Percentiles rank a stretch among this genome's conserved stretches.
Conservation (phyloP, 1,284 basidiomycete species). For the Pyrrhoderma noxium region DNA sequence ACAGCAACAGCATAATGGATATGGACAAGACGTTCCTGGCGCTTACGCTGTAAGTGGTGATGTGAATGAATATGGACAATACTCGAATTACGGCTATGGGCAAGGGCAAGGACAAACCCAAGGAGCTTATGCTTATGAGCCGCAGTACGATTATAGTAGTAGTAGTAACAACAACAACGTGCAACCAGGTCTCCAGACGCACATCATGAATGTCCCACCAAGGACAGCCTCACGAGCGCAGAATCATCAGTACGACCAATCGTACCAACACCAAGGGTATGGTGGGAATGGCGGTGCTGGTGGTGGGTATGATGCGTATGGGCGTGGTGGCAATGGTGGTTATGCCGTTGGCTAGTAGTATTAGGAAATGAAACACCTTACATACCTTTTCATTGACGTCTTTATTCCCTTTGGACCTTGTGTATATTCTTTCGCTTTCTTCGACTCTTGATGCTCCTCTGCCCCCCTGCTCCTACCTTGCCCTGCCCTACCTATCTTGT, state of each 20-base stretch:
- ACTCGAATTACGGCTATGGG: constrained; percentile 10
- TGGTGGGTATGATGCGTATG: constrained; percentile 12
- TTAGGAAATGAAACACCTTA: too few species aligned
- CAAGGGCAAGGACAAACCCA: constrained; percentile 6
- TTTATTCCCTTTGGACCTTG: constrained; percentile 3
- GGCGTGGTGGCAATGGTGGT: constrained; percentile 7
- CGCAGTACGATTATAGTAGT: constrained; percentile 9
- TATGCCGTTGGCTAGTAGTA: constrained; percentile 12
- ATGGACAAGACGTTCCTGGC: constrained; percentile 13
- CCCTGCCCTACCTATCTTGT: background rate
- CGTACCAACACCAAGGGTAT: constrained; percentile 11
- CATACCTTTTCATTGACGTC: too few species aligned
- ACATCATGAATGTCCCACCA: constrained; percentile 5
- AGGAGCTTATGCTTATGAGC: constrained; percentile 13
- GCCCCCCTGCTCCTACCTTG: too few species aligned
- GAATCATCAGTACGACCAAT: constrained; percentile 11
- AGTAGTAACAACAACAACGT: background rate
- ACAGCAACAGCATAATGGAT: background rate
- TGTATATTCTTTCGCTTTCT: constrained; percentile 4
- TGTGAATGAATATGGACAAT: constrained; percentile 9
- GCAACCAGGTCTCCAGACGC: background rate
- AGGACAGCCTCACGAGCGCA: constrained; percentile 13
- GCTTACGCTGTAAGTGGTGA: constrained; percentile 13
- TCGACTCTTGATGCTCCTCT: background rate
- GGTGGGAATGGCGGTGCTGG: background rate